Evolutionary conservation across 2,329 filamentous ascomycete species (phyloP), one percentile per base, ranked within the genome.

Genomic region (Pyricularia pennisetigena): DNA sequence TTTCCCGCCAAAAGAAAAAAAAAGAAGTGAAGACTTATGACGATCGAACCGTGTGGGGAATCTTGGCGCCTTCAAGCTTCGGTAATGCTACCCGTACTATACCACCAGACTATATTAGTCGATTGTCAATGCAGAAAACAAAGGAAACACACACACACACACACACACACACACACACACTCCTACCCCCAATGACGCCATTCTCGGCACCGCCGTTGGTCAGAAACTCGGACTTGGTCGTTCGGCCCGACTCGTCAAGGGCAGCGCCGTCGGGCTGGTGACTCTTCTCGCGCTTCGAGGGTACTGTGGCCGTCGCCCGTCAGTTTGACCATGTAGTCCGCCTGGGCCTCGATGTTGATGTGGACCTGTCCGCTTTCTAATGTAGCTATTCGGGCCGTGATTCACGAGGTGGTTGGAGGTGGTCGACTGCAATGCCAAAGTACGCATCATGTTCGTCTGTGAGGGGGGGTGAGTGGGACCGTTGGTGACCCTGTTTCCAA

Each of bases 291-390:
- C 4, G 24, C 59, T 20, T 62, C 59, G 59, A 62, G 6, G 59
- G 59, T 62, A 26, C 59, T 62, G 59, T 28, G 59, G 59, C 59
- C 59, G 24, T 28, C 24, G 69, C 72, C 79, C 61, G 82, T 73
- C 71, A 81, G 78, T 69, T 79, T 78, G 28, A 81, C 73, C 57
- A 84, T 77, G 70, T 83, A 82, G 70, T 69, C 41, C 24, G 69
- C 29, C 64, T 73, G 70, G 10, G 71, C 71, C 69, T 74, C 71
- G 62, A 69, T 41, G 23, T 66, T 68, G 41, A 71, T 66, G 2
- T 70, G 70, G 1, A 72, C 70, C 0, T 70, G 70, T 24, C 72
- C 72, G 4, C 70, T 70, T 9, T 67, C 41, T 1, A 70, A 69
- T 1, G 67, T 54, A 20, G n/a, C 59, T 69, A 35, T 72, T 68